A percentile compares a stretch with the other conserved stretches of the same genome.
phyloP scores from a whole-genome alignment of 169 alveolate genomes.

The Plasmodium billcollinsi region DNA sequence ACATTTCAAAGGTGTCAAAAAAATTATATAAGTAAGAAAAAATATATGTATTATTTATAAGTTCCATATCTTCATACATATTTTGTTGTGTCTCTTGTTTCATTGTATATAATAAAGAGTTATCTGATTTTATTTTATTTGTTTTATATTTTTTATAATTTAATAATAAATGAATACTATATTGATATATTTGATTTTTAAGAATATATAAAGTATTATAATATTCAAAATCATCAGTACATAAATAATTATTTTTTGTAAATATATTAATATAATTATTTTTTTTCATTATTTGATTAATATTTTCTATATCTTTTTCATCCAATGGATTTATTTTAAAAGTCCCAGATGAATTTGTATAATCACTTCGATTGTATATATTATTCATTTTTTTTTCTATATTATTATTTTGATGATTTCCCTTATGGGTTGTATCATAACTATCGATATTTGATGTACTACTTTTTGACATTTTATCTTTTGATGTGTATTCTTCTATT shows the following conservation, averaged over 20 bases:
- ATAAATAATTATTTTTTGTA: slow-evolving; percentile 54
- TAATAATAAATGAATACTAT: slow-evolving; percentile 20
- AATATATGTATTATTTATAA: slow-evolving; percentile 14
- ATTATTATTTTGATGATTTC: too few relatives aligned
- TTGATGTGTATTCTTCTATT: too few relatives aligned
- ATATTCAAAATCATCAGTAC: slow-evolving; percentile 40
- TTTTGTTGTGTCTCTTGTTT: too few relatives aligned
- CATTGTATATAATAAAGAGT: neutral
- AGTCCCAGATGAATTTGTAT: neutral
- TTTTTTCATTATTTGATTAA: slow-evolving; percentile 63
- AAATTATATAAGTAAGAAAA: slow-evolving; percentile 48
- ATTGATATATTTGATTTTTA: slow-evolving; percentile 40
- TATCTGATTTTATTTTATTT: slow-evolving; percentile 37
- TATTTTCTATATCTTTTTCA: slow-evolving; percentile 39
- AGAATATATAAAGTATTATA: slow-evolving; percentile 32
- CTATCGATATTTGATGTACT: too few relatives aligned
- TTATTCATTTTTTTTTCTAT: too few relatives aligned
- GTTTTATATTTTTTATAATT: slow-evolving; percentile 43
- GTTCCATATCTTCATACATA: neutral
- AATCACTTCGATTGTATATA: neutral
- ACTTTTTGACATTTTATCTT: too few relatives aligned
- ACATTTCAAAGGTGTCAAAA: slow-evolving; percentile 42
- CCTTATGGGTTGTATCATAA: too few relatives aligned
- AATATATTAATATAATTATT: slow-evolving; percentile 58
- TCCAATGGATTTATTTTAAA: too few relatives aligned